Base-by-base conservation (phyloP, 148 eudicot species). In the Arctostaphylos glauca region DNA sequence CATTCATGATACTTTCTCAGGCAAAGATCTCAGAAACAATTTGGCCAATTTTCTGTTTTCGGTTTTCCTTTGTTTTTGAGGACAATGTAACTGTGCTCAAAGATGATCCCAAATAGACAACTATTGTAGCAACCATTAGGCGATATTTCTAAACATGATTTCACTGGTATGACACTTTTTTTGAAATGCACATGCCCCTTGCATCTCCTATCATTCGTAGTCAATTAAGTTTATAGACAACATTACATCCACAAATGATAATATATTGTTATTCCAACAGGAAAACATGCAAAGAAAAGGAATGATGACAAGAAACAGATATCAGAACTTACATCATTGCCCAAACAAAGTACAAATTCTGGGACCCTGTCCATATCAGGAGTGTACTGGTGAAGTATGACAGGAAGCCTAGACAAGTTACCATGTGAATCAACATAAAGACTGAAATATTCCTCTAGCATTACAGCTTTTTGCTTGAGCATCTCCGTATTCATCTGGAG, bases 321-420 rank as follows among this genome's bases (percentile, higher is more conserved):
- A 19, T 78, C 55, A 70, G 31, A 82, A 87, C 89, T 87, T 90
- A 94, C 99, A 86, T 96, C 99, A 89, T 96, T 96, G 78, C 98
- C 99, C 84, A 96, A 89, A 86, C 93, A 93, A 73, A 96, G 93
- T 83, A 88, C 87, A 82, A 96, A 92, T 82, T 96, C 98, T 21
- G 97, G 99, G 74, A 96, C 89, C 84, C 94, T 91, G 70, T 96
- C 99, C 98, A 96, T 94, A 84, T 94, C 98, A 84, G 99, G 98
- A 66, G 97, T 96, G 88, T 96, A 94, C 90, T 96, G 99, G 86
- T 96, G 98, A 85, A 96, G 92, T 78, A 96, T 83, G 60, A 94
- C 91, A 73, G 99, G 99, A 81, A 96, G 94, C 95, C 98, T 92
- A 25, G 92, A 89, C 88, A 96, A 83, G 77, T 90, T 91, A 72